Evolutionary conservation across 176 grass and related monocot genomes (phyloP), one percentile per base, ranked within the genome.

Genomic region (Neostapfia colusana): DNA sequence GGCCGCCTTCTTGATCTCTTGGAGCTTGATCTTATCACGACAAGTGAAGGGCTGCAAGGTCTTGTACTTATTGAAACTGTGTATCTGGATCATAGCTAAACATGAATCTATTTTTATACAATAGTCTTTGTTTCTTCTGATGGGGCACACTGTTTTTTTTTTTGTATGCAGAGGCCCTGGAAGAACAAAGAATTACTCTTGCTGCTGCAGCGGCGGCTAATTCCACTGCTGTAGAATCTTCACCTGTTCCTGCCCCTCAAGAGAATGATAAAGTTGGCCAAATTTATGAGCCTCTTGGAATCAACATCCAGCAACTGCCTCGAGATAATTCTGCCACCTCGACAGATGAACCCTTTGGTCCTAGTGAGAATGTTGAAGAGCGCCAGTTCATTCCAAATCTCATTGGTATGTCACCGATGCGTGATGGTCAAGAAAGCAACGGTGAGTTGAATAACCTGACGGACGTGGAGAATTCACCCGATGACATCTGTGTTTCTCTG

Each of bases 21-120:
- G 77, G 95, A 98, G 49, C 95, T 98, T 67, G 95, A 98, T 98
- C 87, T 98, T 53, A 98, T 98, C 65, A 98, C 91, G 3, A 92
- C 95, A 38, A 90, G 72, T 34, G 82, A 95, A 90, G 85, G 89
- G 48, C 51, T 98, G 18, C 89, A 81, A 86, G 89, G 95, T 98
- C 26, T 58, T 69, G 54, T 77, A 27, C 59, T 87, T 78, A 25
- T 13, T 44, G 46, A 49, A 45, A 49, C 31, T 73, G 50, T 43
- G 20, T 54, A 60, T 61, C 31, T 59, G 13, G 2, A 17, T 46
- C 31, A 78, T 31, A 67, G 44, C 1, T 69, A 35, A 42, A 67
- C 39, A 78, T 55, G 26, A 69, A 5, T 13, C 49, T 38, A 4
- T 68, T 38, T 49, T 83, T 75, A 13, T 89, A n/a, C 9, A 46